phyloP scores from a whole-genome alignment of 1,284 basidiomycete species.

The Neotropicomus parvogracilis region DNA sequence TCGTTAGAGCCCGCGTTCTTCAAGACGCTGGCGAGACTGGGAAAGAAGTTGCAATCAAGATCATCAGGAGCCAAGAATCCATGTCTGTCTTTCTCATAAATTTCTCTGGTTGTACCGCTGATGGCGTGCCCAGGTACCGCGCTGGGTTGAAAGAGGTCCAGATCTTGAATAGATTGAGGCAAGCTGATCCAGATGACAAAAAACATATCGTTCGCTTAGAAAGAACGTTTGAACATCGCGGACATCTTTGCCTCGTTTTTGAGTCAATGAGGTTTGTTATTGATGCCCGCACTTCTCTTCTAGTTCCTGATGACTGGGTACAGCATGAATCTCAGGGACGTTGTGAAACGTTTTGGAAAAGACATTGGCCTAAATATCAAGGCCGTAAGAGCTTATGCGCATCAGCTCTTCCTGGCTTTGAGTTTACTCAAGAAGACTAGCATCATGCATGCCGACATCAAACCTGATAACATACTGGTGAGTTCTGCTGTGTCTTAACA shows the following conservation, averaged over 20 bases:
- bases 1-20: conserved; percentile 86
- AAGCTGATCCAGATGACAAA: conserved; percentile 93
- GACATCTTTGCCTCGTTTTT: conserved; percentile 95
- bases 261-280: conserved; percentile 80
- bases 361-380: conserved; percentile 95
- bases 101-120: conserved; percentile 7
- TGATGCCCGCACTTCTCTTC: neutral
- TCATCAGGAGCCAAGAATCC: conserved; percentile 92
- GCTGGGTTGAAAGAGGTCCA: conserved; percentile 92
- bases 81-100: conserved; percentile 62
- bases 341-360: conserved; percentile 98
- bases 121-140: conserved; percentile 68
- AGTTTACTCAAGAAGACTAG: conserved; percentile 84
- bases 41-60: conserved; percentile 96
- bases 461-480: conserved; percentile 93
- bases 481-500: conserved; percentile 30
- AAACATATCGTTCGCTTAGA: conserved; percentile 92
- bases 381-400: conserved; percentile 96
- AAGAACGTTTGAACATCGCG: conserved; percentile 93
- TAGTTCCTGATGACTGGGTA: conserved; percentile 11
- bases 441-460: conserved; percentile 98
- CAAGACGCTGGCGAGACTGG: conserved; percentile 62
- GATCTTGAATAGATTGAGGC: conserved; percentile 82
- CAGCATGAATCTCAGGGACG: conserved; percentile 97
- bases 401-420: conserved; percentile 91